Evolutionary conservation across 768 basidiomycete genomes (phyloP).

Genomic region (Pilatotrama ljubarskyi): DNA sequence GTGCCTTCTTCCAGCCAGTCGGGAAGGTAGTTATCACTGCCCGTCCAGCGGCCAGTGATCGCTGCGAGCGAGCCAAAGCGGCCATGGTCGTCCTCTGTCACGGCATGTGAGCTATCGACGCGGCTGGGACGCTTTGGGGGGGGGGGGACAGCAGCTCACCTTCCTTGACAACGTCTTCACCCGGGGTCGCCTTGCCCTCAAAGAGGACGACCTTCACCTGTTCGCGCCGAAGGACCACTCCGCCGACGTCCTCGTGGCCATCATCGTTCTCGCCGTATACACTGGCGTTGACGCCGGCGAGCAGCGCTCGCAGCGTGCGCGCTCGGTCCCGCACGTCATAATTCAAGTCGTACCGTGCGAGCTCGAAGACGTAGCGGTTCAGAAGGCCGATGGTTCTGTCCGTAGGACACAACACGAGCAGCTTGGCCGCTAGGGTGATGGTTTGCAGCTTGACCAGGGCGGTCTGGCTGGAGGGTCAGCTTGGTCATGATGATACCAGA

Average conservation of each 20-base stretch:
- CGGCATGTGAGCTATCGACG: not conserved
- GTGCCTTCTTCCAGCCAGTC: conserved; percentile 91
- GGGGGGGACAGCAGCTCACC: not conserved
- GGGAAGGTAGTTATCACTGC: conserved; percentile 57
- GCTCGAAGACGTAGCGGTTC: conserved; percentile 70
- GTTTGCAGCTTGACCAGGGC: conserved; percentile 78
- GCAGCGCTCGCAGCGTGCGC: conserved; percentile 54
- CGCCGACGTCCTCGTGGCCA: conserved; percentile 48
- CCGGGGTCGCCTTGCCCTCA: conserved; percentile 63
- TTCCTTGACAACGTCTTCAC: conserved; percentile 31
- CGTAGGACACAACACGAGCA: conserved; percentile 66
- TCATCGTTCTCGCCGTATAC: conserved; percentile 27
- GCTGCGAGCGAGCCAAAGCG: conserved; percentile 68
- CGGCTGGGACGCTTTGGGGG: not conserved
- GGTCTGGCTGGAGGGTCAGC: conserved; percentile 39
- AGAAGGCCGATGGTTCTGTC: conserved; percentile 53
- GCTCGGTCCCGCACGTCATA: conserved; percentile 92
- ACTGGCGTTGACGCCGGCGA: too few relatives aligned
- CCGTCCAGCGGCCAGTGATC: conserved; percentile 56
- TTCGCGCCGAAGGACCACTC: conserved; percentile 79
- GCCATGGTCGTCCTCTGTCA: conserved; percentile 39
- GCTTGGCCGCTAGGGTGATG: conserved; percentile 83
- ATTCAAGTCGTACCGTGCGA: conserved; percentile 85
- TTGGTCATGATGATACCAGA: not conserved
- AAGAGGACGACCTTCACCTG: conserved; percentile 81